Conservation (phyloP, 805 yeast species). For the Starmerella stigmatis region DNA sequence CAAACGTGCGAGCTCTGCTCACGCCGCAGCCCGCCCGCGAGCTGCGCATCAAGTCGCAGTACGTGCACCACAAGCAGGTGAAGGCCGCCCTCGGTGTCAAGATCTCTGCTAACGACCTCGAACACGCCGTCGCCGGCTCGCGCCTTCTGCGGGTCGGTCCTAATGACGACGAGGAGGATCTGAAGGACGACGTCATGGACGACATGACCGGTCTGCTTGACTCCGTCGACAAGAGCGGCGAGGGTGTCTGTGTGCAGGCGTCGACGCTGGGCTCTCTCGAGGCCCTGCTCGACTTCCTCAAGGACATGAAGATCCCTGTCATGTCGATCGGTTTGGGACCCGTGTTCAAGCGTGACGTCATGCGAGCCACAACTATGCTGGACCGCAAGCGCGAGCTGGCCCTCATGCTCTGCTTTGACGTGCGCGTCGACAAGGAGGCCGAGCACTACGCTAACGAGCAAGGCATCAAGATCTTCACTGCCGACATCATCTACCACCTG, state of each 20-base stretch:
- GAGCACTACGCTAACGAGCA: slow-evolving; percentile 95
- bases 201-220: slow-evolving; percentile 90
- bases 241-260: slow-evolving; percentile 97
- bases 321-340: slow-evolving; percentile 98
- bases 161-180: slow-evolving; percentile 93
- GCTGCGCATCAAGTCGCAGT: slow-evolving; percentile 91
- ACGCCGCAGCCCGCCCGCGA: slow-evolving; percentile 98
- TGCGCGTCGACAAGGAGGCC: slow-evolving; percentile 92
- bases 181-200: slow-evolving; percentile 98
- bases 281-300: slow-evolving; percentile 91
- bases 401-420: slow-evolving; percentile 98
- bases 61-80: slow-evolving; percentile 92
- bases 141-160: slow-evolving; percentile 89
- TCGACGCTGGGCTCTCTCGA: slow-evolving; percentile 96
- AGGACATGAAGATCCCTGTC: slow-evolving; percentile 98
- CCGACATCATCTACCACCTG: slow-evolving; percentile 92
- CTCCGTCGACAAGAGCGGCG: slow-evolving; percentile 88
- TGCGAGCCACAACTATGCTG: slow-evolving; percentile 94
- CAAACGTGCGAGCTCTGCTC: slow-evolving; percentile 86
- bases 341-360: slow-evolving; percentile 93
- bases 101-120: slow-evolving; percentile 94
- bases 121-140: slow-evolving; percentile 98
- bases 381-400: slow-evolving; percentile 94
- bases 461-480: slow-evolving; percentile 82
- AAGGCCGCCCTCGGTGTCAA: slow-evolving; percentile 99